Conservation (phyloP, 805 yeast species). For the Candida suzukii region DNA sequence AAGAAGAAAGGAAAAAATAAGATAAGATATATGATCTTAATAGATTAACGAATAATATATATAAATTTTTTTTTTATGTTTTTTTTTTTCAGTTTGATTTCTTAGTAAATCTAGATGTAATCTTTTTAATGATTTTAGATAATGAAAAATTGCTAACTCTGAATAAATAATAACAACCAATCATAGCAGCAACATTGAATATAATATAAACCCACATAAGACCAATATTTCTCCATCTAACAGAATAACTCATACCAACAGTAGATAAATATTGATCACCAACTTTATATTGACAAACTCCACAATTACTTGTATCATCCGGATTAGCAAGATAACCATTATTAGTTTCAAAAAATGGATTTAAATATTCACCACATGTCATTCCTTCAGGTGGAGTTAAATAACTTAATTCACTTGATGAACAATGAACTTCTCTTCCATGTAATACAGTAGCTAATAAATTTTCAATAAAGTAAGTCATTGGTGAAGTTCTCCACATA, state of each 20-base stretch:
- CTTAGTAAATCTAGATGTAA: too few species aligned
- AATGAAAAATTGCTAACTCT: slow-evolving; percentile 17
- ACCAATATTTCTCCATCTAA: slow-evolving; percentile 66
- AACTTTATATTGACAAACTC: slow-evolving; percentile 36
- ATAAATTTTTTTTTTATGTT: background rate
- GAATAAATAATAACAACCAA: slow-evolving; percentile 26
- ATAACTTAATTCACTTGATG: slow-evolving; percentile 38
- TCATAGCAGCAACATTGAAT: slow-evolving; percentile 41
- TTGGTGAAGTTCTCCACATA: slow-evolving; percentile 70
- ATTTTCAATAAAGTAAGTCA: slow-evolving; percentile 58
- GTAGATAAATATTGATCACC: slow-evolving; percentile 41
- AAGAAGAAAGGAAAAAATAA: too few species aligned
- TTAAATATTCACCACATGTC: slow-evolving; percentile 57
- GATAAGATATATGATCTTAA: too few species aligned
- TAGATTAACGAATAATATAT: background rate
- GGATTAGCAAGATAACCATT: slow-evolving; percentile 57
- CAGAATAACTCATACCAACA: slow-evolving; percentile 34
- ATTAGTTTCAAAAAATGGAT: slow-evolving; percentile 25
- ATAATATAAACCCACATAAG: slow-evolving; percentile 44
- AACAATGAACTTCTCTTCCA: slow-evolving; percentile 44
- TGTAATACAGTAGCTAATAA: slow-evolving; percentile 45
- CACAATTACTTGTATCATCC: slow-evolving; percentile 39
- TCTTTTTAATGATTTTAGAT: background rate
- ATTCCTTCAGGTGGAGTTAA: slow-evolving; percentile 50
- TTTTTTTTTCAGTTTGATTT: background rate